A percentile compares a stretch with the other conserved stretches of the same genome.
phyloP scores from a whole-genome alignment of 179 eudicot genomes.

The Silene coronaria region DNA sequence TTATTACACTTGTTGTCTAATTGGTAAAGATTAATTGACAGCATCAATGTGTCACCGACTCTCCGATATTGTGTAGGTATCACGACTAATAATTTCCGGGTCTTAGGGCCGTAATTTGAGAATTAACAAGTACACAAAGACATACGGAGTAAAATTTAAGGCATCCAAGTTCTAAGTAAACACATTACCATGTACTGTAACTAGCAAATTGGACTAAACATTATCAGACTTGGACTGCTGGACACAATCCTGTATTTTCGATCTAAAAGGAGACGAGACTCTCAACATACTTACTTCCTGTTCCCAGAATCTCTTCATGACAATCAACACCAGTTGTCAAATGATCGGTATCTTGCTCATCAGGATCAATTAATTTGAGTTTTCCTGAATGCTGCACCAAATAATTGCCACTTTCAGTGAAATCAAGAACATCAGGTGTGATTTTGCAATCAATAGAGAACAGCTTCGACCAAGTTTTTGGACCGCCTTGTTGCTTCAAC shows the following conservation, averaged over 20 bases:
- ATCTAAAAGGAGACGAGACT: background rate
- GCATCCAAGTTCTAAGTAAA: background rate
- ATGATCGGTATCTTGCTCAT: background rate
- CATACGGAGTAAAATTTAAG: background rate
- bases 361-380: background rate
- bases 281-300: background rate
- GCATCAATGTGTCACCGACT: background rate
- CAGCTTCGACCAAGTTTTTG: background rate
- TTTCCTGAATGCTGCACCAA: background rate
- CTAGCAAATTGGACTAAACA: too few species aligned
- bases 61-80: background rate
- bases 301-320: background rate
- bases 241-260: background rate
- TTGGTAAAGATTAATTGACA: background rate
- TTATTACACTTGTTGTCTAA: too few species aligned
- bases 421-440: background rate
- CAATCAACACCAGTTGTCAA: background rate
- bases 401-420: background rate
- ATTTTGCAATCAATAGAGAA: background rate
- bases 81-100: too few species aligned
- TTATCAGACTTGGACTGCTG: background rate
- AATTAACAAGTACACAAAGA: background rate
- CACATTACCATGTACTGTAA: too few species aligned
- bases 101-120: too few species aligned
- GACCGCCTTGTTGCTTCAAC: background rate